A percentile compares a stretch with the other conserved stretches of the same genome.
These are phyloP conservation scores for Fusarium tanahbumbuense DNA, from an alignment of 2,329 filamentous ascomycete species.

Conservation along the genomic window DNA sequence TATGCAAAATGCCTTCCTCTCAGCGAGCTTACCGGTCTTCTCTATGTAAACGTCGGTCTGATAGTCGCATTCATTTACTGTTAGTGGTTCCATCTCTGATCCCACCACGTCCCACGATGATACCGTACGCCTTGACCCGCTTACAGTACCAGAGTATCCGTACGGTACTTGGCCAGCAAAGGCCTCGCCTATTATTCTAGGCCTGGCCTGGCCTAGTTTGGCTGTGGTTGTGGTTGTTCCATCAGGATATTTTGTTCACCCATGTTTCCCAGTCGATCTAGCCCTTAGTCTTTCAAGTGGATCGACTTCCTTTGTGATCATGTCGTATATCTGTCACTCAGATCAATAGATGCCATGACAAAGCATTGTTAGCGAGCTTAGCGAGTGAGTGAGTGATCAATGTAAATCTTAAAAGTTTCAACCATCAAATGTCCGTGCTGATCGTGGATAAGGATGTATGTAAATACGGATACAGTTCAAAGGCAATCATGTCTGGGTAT, in stretches of 20 bases:
- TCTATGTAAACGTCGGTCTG: slow-evolving; percentile 22
- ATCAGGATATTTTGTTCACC: background rate
- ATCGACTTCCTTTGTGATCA: background rate
- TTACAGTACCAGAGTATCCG: background rate
- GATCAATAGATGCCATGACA: slow-evolving; percentile 3
- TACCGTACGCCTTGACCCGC: slow-evolving; percentile 28
- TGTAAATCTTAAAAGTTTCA: background rate
- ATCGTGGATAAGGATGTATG: background rate
- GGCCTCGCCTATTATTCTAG: slow-evolving; percentile 3
- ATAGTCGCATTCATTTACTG: slow-evolving; percentile 16
- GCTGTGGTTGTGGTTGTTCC: background rate
- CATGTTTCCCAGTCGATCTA: background rate
- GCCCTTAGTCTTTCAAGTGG: background rate
- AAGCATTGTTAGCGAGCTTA: background rate
- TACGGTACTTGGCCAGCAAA: slow-evolving; percentile 9
- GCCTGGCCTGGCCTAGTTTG: background rate
- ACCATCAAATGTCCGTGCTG: slow-evolving; percentile 1
- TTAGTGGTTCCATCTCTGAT: slow-evolving; percentile 29
- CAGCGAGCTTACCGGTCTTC: background rate
- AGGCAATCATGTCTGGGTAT: background rate
- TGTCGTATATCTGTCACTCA: slow-evolving; percentile 3
- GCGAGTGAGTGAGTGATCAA: background rate
- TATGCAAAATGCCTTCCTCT: background rate
- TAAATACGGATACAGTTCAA: background rate
- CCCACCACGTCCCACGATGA: slow-evolving; percentile 33